Base-by-base conservation (phyloP, 2,329 filamentous ascomycete genomes). In the Ilyonectria destructans region DNA sequence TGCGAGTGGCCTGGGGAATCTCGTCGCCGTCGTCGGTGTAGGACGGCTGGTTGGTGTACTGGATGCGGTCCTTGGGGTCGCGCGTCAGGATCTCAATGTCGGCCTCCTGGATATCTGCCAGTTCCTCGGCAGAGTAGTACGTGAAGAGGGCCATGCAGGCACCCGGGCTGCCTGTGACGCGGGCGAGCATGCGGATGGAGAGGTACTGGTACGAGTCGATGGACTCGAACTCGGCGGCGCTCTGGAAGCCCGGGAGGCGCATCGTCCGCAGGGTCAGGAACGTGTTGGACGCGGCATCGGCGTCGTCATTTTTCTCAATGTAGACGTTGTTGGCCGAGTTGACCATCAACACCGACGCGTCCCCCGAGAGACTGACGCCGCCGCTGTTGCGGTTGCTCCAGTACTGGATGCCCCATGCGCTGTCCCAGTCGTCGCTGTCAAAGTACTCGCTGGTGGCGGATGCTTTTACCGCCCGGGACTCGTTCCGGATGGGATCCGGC, bases 21-120 rank as follows among this genome's bases (percentile, higher is more conserved):
- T 84, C 81, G 40, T 84, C 79, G 33, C 84, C 85, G 10, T 80
- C 76, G 13, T 80, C 79, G 64, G 81, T 84, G 63, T 86, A 85
- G 0, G 86, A 82, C 0, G 89, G 89, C 75, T 91, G 89, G 75
- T 91, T 91, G 15, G 89, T 90, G 78, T 89, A 91, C 68, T 87
- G 85, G 43, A 88, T 78, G 43, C 78, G 78, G 63, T 83, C 72
- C 26, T 74, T 78, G 1, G 83, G 82, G 64, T 85, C 85, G 29
- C 78, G 75, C 2, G 87, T 88, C 56, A 87, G 80, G 56, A 88
- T 81, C 77, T 89, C 87, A 29, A 89, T 79, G 71, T 89, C 86
- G 4, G 85, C 82, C 74, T 88, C 87, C 67, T 88, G 85, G 15
- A 87, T 80, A 19, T 79, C 64, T 4, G 78, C 76, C 5, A 83